A percentile compares a stretch with the other conserved stretches of the same genome.
Conservation (phyloP, 805 yeast species). For the Candida pseudofarinosa region DNA sequence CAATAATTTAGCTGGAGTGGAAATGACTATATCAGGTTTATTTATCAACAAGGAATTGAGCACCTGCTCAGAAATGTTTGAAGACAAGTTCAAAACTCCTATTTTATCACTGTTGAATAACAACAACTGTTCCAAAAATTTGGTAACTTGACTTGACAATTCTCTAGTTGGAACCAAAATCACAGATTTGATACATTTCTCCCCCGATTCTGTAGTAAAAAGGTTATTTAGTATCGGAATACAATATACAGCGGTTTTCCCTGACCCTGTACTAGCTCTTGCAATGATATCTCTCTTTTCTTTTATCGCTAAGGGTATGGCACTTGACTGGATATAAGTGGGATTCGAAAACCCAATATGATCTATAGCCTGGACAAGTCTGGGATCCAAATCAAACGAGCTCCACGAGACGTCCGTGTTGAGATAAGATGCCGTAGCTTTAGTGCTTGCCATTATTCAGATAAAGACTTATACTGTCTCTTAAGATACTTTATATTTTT, state of each 20-base stretch:
- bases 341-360: slow-evolving; percentile 80
- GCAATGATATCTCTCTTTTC: slow-evolving; percentile 92
- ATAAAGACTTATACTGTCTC: background rate
- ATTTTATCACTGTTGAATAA: slow-evolving; percentile 67
- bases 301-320: slow-evolving; percentile 88
- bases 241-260: slow-evolving; percentile 88
- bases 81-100: slow-evolving; percentile 62
- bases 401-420: slow-evolving; percentile 72
- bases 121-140: slow-evolving; percentile 64
- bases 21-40: slow-evolving; percentile 74
- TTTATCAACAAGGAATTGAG: slow-evolving; percentile 64
- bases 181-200: slow-evolving; percentile 47
- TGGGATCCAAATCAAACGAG: slow-evolving; percentile 72
- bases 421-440: slow-evolving; percentile 66
- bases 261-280: slow-evolving; percentile 92
- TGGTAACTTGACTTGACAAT: slow-evolving; percentile 77
- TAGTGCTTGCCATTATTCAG: slow-evolving; percentile 13
- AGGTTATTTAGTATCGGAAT: slow-evolving; percentile 83
- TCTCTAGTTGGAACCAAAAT: slow-evolving; percentile 92
- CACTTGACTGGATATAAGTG: slow-evolving; percentile 83
- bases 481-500: background rate
- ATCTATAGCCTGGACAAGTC: slow-evolving; percentile 79
- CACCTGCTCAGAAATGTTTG: slow-evolving; percentile 65
- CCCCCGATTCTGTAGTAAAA: slow-evolving; percentile 39
- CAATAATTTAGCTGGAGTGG: slow-evolving; percentile 82